Conservation (phyloP, 495 filamentous ascomycete species). For the Podospora comata region DNA sequence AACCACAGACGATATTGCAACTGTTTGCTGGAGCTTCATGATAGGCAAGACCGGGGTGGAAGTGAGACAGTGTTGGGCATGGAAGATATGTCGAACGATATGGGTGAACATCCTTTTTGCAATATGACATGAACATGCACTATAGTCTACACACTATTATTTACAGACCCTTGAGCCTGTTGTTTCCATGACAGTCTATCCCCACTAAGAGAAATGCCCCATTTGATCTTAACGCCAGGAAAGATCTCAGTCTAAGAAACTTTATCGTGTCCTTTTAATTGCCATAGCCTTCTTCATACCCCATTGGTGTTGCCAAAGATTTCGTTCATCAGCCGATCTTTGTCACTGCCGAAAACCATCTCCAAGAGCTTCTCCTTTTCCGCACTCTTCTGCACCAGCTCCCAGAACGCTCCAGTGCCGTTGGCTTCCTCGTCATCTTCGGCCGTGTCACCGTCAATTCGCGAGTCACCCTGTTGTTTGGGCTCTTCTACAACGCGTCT, state of each 20-base stretch:
- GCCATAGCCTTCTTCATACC: too few species aligned
- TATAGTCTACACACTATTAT: background rate
- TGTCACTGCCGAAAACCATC: conserved; percentile 22
- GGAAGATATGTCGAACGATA: too few species aligned
- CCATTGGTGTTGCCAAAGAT: background rate
- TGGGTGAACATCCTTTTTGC: background rate
- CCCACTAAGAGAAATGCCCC: too few species aligned
- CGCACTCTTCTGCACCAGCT: conserved; percentile 30
- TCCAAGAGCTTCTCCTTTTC: conserved; percentile 28
- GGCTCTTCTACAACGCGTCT: conserved; percentile 3
- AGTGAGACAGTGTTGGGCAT: too few species aligned
- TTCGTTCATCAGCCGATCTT: conserved; percentile 10
- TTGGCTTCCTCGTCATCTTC: conserved; percentile 10
- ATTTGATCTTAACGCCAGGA: too few species aligned
- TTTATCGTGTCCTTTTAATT: background rate
- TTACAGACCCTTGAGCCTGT: background rate
- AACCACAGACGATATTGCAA: too few species aligned
- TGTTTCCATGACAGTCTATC: background rate
- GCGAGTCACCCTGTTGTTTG: background rate
- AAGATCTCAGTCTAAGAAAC: background rate
- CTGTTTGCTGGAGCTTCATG: too few species aligned
- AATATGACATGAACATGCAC: background rate
- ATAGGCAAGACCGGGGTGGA: too few species aligned
- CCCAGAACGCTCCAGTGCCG: conserved; percentile 30
- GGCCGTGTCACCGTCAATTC: background rate